Percentiles rank a stretch among this genome's conserved stretches.
Conservation (phyloP, 768 basidiomycete genomes). For the Dacryopinax spathularia region DNA sequence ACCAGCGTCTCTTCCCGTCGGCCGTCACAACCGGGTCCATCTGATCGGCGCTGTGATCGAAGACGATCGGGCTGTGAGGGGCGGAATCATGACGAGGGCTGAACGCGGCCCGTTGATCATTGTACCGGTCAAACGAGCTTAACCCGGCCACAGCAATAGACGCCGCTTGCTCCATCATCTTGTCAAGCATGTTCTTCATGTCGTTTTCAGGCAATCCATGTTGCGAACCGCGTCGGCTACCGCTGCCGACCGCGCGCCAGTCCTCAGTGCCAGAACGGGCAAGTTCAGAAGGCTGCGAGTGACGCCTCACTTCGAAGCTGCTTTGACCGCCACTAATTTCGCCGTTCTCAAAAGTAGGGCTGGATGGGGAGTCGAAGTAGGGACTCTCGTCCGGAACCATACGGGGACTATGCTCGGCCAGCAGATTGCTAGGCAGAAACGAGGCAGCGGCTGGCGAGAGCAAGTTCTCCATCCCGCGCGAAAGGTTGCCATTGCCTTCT, state of each 20-base stretch:
- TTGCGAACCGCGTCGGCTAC: not conserved
- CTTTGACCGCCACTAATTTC: not conserved
- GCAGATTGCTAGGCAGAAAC: not conserved
- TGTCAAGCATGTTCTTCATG: not conserved
- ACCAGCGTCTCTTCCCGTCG: not conserved
- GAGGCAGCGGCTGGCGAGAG: not conserved
- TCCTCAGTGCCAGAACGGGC: not conserved
- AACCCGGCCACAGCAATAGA: not conserved
- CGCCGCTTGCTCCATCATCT: not conserved
- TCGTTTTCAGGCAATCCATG: not conserved
- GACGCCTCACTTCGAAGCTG: not conserved
- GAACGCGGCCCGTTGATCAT: not conserved
- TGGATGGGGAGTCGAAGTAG: not conserved
- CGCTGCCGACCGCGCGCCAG: slow-evolving; percentile 3
- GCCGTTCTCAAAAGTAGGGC: not conserved
- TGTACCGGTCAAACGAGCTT: slow-evolving; percentile 1
- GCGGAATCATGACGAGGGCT: not conserved
- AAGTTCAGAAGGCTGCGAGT: not conserved
- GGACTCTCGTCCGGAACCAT: not conserved
- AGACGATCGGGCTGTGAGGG: not conserved
- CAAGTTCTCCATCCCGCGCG: not conserved
- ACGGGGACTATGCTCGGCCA: not conserved
- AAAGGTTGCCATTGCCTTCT: not conserved
- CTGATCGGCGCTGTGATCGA: not conserved
- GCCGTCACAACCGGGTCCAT: not conserved